A percentile compares a stretch with the other conserved stretches of the same genome.
These are phyloP conservation scores for Neurospora intermedia DNA, from an alignment of 495 filamentous ascomycete genomes.

Conservation along the genomic window DNA sequence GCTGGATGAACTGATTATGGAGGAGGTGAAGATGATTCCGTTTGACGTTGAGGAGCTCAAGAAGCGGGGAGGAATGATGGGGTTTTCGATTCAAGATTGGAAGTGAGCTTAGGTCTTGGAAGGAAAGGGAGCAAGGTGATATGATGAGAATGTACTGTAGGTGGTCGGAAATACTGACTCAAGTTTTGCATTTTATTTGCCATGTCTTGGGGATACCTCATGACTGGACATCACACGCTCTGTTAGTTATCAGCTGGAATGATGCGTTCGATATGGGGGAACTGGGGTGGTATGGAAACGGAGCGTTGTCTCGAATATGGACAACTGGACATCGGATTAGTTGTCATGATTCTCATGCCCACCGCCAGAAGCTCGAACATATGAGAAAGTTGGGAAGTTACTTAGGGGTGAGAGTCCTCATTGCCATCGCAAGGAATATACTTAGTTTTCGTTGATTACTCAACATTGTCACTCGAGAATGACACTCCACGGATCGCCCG, in stretches of 20 bases:
- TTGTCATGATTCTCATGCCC: neutral
- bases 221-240: neutral
- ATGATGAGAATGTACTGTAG: too few relatives aligned
- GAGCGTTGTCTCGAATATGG: neutral
- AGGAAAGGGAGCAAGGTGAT: neutral
- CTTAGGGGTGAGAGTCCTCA: too few relatives aligned
- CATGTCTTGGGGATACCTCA: neutral
- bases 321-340: neutral
- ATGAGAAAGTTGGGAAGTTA: neutral
- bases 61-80: neutral
- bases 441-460: too few relatives aligned
- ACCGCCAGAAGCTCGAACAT: neutral
- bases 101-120: neutral
- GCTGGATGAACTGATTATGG: neutral
- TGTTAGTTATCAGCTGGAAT: neutral
- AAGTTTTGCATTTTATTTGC: neutral
- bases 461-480: too few relatives aligned
- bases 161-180: neutral
- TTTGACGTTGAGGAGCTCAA: neutral
- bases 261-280: neutral
- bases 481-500: too few relatives aligned
- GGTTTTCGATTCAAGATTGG: neutral
- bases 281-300: neutral
- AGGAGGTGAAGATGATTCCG: neutral
- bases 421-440: too few relatives aligned